Evolutionary conservation across 768 basidiomycete species (phyloP), one percentile per base, ranked within the genome.

Genomic region (Agrocybe chaxingu): DNA sequence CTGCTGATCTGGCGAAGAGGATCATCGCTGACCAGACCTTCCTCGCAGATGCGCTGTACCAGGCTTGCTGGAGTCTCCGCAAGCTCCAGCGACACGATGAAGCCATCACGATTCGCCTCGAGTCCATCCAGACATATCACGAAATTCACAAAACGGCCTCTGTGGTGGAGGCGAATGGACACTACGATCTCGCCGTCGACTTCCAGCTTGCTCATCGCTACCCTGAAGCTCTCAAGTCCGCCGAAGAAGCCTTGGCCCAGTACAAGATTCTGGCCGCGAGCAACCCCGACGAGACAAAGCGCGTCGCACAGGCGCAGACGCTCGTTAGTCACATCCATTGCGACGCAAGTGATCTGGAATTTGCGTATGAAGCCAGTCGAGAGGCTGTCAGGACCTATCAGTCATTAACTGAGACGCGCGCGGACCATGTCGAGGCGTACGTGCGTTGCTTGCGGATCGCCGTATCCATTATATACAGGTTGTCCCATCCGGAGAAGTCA

Each of bases 131-230:
- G 18, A 45, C 52, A 4, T 57, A 57, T 19, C 47, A 51, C 13
- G 33, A 47, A 10, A 41, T 50, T 1, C 37, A 45, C 31, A 50
- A 53, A 9, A 43, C 48, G 5, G 37, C 31, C 10, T 47, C 56
- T 3, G 41, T 38, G 2, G 41, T 45, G 12, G 49, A 53, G 35
- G 56, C 56, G 2, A 42, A 57, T 44, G 49, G 34, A 11, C 42
- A 57, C 29, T 57, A 46, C 10, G 45, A 53, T 13, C 42, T 57
- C 7, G 45, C 48, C 16, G 48, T 57, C 10, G 56, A 57, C 29
- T 39, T 53, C 39, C 52, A 48, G 19, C 45, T 57, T 0, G 56
- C 52, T 0, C 38, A 31, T 13, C 30, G 49, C 2, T 48, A 10
- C n/a, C 35, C 51, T 1, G 52, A 57, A 34, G 56, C 56, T 8